Evolutionary conservation across 164 flowering plant species (phyloP), one percentile per base, ranked within the genome.

Genomic region (Dillenia suffruticosa): DNA sequence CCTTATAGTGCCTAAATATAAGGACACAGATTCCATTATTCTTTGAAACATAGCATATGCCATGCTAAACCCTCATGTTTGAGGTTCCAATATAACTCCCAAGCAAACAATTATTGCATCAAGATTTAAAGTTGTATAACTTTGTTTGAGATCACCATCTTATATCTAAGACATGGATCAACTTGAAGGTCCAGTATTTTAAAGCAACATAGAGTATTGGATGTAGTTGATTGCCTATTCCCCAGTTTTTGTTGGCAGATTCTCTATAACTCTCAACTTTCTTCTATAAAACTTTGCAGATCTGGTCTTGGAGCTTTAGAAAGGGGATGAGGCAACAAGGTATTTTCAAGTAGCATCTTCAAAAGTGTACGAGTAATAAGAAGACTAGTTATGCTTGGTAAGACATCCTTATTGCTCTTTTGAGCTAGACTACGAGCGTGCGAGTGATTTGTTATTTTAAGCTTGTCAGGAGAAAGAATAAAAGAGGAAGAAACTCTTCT

Each of bases 221-320:
- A 52, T 52, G 22, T 8, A 16, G 9, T 3, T 43, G 49, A 40
- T 57, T 15, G 46, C 19, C 49, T 16, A 13, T 9, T 49, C 8
- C 17, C 17, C 17, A 17, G 44, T n/a, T 57, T n/a, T 26, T 45
- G 16, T 45, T 57, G 60, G 49, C 44, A 44, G 44, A 8, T 11
- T 66, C 12, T 22, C 10, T 40, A 12, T 58, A 57, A 32, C 40
- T 32, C 40, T 2, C 40, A 32, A 5, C 40, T 32, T 32, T 32
- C 40, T 5, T 32, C 40, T 32, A 6, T 32, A 32, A 32, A 32
- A 32, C 40, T 32, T 52, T 64, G 66, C 49, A 75, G 79, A 71
- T 56, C 61, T 75, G 57, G 79, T 75, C 55, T 57, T 75, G 73
- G 75, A 75, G 71, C 79, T 75, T 52, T 75, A 66, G 55, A 65